Evolutionary conservation across 2,329 filamentous ascomycete species (phyloP).

Genomic region (Akanthomyces muscarius): DNA sequence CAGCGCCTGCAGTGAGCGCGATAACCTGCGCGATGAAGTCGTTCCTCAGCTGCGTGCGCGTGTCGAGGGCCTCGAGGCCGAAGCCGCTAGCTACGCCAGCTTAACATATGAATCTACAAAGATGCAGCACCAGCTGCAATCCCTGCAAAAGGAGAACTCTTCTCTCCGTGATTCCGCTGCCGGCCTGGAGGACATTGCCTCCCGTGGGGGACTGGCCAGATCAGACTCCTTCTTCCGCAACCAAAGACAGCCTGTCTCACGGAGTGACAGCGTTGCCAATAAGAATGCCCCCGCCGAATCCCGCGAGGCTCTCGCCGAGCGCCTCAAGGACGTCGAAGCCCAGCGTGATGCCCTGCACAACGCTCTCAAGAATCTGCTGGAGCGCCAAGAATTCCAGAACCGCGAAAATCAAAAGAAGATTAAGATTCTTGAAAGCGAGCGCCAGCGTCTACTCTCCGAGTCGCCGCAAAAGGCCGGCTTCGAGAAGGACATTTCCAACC

Average conservation of each 20-base stretch:
- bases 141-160: constrained; percentile 64
- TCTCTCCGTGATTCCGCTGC: constrained; percentile 44
- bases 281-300: constrained; percentile 52
- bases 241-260: constrained; percentile 44
- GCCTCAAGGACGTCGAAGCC: constrained; percentile 86
- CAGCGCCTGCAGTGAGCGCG: constrained; percentile 78
- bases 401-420: constrained; percentile 81
- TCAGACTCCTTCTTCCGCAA: constrained; percentile 59
- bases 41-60: constrained; percentile 73
- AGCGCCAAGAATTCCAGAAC: constrained; percentile 80
- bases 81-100: constrained; percentile 68
- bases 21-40: constrained; percentile 85
- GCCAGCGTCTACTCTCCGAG: constrained; percentile 65
- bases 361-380: constrained; percentile 78
- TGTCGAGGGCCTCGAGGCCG: constrained; percentile 72
- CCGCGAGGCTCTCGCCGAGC: constrained; percentile 68
- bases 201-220: constrained; percentile 50
- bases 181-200: constrained; percentile 22
- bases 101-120: constrained; percentile 76
- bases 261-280: constrained; percentile 47
- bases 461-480: constrained; percentile 75
- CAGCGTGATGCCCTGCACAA: constrained; percentile 90
- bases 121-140: constrained; percentile 80
- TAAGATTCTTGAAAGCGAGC: constrained; percentile 69
- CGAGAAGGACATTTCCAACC: constrained; percentile 72